Base-by-base conservation (phyloP, 306 rosid genomes). In the Hippophae rhamnoides region DNA sequence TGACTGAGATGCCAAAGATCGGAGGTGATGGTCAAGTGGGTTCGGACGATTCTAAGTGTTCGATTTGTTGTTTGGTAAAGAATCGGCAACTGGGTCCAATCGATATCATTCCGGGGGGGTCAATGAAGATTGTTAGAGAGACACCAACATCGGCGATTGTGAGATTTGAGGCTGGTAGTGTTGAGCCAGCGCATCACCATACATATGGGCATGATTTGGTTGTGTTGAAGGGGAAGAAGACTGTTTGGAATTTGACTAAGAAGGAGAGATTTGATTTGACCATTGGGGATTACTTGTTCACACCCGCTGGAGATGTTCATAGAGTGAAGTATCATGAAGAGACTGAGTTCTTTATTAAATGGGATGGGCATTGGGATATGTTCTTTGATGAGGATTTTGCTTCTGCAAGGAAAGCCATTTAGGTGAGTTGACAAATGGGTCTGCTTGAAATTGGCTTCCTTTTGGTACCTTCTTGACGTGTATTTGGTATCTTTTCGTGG, bases 351-450 rank as follows among this genome's bases (percentile, higher is more conserved):
- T 90, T 90, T 71, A 90, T 90, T 57, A 90, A 79, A 67, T 90
- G 97, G 97, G 97, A 90, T 72, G 95, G 97, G 0, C 82, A 81
- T 2, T 90, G 95, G 97, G 95, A 90, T 44, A 78, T 86, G 88
- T 82, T 90, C 73, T 86, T 90, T 57, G 94, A 86, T 10, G 95
- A 90, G 67, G 95, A 86, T 67, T 78, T 86, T 47, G 69, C 75
- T 2, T 18, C 86, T 65, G 94, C 85, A 0, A 68, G 76, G 43
- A 65, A 27, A 3, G 86, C 78, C 5, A 55, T 85, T 69, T 78
- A 81, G 0, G 54, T 2, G 76, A 49, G 8, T 13, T 14, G 13
- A 27, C 41, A 40, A 58, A 59, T 14, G 65, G 54, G 12, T 46
- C 26, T 9, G 31, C 50, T 14, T 66, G 47, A 56, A 42, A 43